Evolutionary conservation across 2,329 filamentous ascomycete genomes (phyloP).

Genomic region (Nothophaeocryptopus gaeumannii): DNA sequence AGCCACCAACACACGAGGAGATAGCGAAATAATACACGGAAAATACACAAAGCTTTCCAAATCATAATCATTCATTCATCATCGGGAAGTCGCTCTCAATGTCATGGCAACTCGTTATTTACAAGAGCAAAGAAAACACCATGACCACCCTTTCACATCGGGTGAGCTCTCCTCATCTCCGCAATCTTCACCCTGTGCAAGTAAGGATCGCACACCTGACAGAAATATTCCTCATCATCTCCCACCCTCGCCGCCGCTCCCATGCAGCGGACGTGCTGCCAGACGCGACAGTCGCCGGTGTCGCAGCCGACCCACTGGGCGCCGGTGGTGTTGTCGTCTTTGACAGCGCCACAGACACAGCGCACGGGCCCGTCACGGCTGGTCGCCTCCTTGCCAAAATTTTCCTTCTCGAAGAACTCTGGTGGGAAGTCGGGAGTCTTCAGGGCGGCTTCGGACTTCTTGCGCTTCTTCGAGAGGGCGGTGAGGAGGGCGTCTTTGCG

Average conservation of each 20-base stretch:
- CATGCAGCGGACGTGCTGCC: conserved; percentile 32
- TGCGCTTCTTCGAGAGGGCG: conserved; percentile 1
- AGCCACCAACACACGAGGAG: too few relatives aligned
- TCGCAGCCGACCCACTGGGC: conserved; percentile 27
- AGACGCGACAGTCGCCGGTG: conserved; percentile 22
- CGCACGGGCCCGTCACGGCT: conserved; percentile 21
- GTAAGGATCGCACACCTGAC: conserved; percentile 29
- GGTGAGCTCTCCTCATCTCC: conserved; percentile 13
- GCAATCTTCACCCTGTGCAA: conserved; percentile 18
- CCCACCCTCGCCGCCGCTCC: conserved; percentile 11
- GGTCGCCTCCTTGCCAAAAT: conserved; percentile 19
- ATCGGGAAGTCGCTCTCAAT: neutral
- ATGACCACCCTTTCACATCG: neutral
- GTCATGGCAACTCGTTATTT: too few relatives aligned
- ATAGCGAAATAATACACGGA: neutral
- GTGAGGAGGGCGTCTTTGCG: conserved; percentile 21
- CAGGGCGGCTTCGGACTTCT: neutral
- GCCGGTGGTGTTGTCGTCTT: conserved; percentile 15
- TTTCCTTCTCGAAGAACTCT: conserved; percentile 27
- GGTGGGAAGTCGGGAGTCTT: conserved; percentile 23
- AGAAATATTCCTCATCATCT: conserved; percentile 21
- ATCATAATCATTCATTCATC: neutral
- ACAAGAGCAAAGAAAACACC: neutral
- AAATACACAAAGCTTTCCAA: neutral
- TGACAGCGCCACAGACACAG: conserved; percentile 27